Evolutionary conservation across 1,139 yeast genomes (phyloP), one percentile per base, ranked within the genome.

Genomic region (Candida anutae): DNA sequence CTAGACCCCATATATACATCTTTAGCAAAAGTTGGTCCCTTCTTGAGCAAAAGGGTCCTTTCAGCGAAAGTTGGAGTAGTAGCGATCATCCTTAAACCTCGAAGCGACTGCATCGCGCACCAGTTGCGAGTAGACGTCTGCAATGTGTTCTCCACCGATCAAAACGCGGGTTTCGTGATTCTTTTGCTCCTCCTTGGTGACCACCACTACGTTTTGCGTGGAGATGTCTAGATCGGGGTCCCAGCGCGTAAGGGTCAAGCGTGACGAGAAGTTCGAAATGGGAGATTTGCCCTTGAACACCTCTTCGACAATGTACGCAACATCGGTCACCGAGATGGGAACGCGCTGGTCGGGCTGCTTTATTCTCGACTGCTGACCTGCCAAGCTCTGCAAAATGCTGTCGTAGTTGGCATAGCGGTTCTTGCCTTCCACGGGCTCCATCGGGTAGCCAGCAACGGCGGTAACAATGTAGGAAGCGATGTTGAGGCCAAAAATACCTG

Each of bases 401-500:
- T 88, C 96, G 50, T 88, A 87, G 13, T 81, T 58, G 49, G 87
- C 87, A 46, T 74, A 73, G 44, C 97, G 70, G 48, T 83, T 82
- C 50, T 87, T 87, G n/a, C 95, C 95, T 37, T 84, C 95, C 25
- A 85, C 74, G 22, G 93, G 88, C 34, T 85, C 94, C 37, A 74
- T 70, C 8, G 94, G 94, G 46, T 90, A 90, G 0, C 93, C 95
- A 1, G 95, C 76, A 13, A 87, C 75, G 5, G 71, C 61, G 3
- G 95, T 82, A 27, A 90, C 56, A 24, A 90, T 62, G 53, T 83
- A 79, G 0, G 96, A 80, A 3, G 95, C 94, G 34, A 90, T 69
- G 0, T 95, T 75, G 27, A 90, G 66, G 1, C 98, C 98, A 59
- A 90, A 90, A 58, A 88, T 81, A 6, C 93, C 96, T 1, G 98